phyloP scores from a whole-genome alignment of 768 basidiomycete genomes.

The Hydnum rufescens region DNA sequence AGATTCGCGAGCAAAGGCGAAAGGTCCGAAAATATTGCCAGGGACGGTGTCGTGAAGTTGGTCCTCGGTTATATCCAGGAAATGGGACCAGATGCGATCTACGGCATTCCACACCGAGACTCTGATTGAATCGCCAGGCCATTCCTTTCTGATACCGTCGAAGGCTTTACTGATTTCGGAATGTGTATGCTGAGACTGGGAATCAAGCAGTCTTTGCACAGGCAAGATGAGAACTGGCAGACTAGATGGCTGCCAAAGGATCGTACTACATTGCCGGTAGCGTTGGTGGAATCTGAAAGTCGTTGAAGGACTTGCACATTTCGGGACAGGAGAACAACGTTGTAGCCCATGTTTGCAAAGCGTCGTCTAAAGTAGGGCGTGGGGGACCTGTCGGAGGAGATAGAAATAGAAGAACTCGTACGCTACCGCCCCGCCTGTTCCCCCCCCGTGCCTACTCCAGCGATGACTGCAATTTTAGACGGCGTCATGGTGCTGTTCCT shows the following conservation, averaged over 20 bases:
- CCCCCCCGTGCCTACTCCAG: too few species aligned
- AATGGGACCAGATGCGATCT: too few species aligned
- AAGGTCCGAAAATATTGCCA: slow-evolving; percentile 34
- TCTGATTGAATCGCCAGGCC: slow-evolving; percentile 31
- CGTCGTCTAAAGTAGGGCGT: too few species aligned
- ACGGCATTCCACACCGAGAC: slow-evolving; percentile 48
- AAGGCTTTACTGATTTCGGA: slow-evolving; percentile 25
- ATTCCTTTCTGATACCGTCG: slow-evolving; percentile 29
- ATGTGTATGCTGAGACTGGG: too few species aligned
- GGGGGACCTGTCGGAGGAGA: too few species aligned
- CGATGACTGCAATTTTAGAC: too few species aligned
- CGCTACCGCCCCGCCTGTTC: too few species aligned
- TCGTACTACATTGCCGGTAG: slow-evolving; percentile 39
- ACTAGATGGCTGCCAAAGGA: slow-evolving; percentile 32
- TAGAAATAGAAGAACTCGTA: too few species aligned
- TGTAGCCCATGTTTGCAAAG: slow-evolving; percentile 32
- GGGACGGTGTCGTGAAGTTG: slow-evolving; percentile 33
- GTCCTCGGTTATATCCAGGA: slow-evolving; percentile 36
- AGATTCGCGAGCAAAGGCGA: slow-evolving; percentile 41
- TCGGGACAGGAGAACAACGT: slow-evolving; percentile 44
- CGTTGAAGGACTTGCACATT: slow-evolving; percentile 31
- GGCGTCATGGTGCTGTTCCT: too few species aligned
- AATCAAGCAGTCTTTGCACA: too few species aligned
- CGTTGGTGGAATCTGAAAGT: slow-evolving; percentile 31
- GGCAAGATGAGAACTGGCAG: too few species aligned